Evolutionary conservation across 257 asterid genomes (phyloP).

Genomic region (Anisodus acutangulus): DNA sequence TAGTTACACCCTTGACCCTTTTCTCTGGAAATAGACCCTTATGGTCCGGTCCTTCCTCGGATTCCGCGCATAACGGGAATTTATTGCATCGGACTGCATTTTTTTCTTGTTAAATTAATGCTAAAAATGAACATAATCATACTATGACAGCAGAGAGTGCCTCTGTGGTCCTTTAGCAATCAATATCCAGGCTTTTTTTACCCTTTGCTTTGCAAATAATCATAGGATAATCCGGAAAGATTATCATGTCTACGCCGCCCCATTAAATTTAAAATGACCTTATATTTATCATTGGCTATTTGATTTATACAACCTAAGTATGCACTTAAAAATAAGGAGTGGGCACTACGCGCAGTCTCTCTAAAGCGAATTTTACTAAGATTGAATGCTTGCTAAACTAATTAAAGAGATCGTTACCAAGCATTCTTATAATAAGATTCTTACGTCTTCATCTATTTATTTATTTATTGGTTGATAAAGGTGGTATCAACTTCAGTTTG

Average conservation of each 20-base stretch:
- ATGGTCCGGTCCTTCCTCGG: no score
- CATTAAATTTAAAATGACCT: conserved; percentile 3
- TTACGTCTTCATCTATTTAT: not conserved
- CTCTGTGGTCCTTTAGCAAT: conserved; percentile 14
- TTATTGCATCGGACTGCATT: not conserved
- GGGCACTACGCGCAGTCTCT: not conserved
- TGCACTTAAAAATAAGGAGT: not conserved
- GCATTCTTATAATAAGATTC: not conserved
- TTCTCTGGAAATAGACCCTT: not conserved
- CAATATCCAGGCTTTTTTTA: not conserved
- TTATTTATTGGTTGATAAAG: no score
- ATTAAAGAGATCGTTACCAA: not conserved
- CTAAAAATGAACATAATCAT: conserved; percentile 13
- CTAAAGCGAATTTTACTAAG: conserved; percentile 11
- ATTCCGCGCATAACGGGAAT: conserved; percentile 30
- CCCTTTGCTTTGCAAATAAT: conserved; percentile 21
- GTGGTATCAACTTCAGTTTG: not conserved
- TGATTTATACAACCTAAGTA: conserved; percentile 12
- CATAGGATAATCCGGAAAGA: not conserved
- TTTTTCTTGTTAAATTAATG: not conserved
- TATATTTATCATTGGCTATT: not conserved
- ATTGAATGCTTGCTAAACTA: not conserved
- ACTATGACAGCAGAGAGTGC: not conserved
- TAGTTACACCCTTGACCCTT: not conserved
- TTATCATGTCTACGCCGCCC: conserved; percentile 24